phyloP scores from a whole-genome alignment of 352 stramenopile species.

The Phytophthora multivora region DNA sequence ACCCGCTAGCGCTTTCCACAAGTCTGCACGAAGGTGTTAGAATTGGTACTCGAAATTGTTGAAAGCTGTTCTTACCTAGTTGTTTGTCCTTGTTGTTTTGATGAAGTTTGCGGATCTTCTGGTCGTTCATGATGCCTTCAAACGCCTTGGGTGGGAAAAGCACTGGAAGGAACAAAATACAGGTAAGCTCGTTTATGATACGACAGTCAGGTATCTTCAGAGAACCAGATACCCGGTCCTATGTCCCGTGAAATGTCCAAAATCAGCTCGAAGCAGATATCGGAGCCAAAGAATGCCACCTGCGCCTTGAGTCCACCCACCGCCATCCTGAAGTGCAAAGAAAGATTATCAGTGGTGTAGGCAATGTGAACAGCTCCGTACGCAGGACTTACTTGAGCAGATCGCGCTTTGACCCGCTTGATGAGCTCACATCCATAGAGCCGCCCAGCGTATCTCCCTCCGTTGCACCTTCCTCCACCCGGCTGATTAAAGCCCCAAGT shows the following conservation, averaged over 20 bases:
- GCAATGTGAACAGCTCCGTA: not conserved
- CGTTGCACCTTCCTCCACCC: slow-evolving; percentile 62
- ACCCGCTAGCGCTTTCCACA: slow-evolving; percentile 67
- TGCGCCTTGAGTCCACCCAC: slow-evolving; percentile 68
- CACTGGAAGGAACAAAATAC: slow-evolving; percentile 33
- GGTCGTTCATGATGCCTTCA: slow-evolving; percentile 82
- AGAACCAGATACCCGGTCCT: slow-evolving; percentile 46
- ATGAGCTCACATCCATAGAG: slow-evolving; percentile 29
- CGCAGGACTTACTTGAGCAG: slow-evolving; percentile 51
- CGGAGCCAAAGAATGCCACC: slow-evolving; percentile 76
- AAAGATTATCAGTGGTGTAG: not conserved
- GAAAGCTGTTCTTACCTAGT: slow-evolving; percentile 37
- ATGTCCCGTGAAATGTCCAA: slow-evolving; percentile 64
- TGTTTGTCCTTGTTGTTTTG: slow-evolving; percentile 76
- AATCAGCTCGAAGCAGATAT: slow-evolving; percentile 81
- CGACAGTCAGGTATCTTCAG: not conserved
- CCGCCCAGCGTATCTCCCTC: slow-evolving; percentile 58
- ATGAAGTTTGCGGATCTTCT: slow-evolving; percentile 80
- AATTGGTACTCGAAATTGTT: not conserved
- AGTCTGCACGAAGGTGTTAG: slow-evolving; percentile 39
- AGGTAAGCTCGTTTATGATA: not conserved
- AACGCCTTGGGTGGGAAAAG: slow-evolving; percentile 75
- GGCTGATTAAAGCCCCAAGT: slow-evolving; percentile 52
- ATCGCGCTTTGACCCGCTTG: slow-evolving; percentile 72
- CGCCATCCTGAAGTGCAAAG: slow-evolving; percentile 53